Evolutionary conservation across 176 grass and related monocot species (phyloP).

Genomic region (Eleusine indica): DNA sequence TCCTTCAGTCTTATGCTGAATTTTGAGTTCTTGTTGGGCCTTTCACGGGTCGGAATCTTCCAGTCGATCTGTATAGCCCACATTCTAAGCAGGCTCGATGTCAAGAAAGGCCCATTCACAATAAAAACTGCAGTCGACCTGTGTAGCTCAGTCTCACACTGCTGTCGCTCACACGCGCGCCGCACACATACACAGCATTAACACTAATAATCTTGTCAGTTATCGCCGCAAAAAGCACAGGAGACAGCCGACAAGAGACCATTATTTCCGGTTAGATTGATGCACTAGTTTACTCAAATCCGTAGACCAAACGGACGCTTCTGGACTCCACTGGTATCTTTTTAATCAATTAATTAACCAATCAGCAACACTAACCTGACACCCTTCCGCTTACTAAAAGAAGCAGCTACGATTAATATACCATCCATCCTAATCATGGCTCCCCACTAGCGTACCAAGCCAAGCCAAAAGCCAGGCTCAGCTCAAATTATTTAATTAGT

Average conservation of each 20-base stretch:
- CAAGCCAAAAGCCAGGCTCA: neutral
- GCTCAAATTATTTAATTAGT: neutral
- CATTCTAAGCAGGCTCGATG: neutral
- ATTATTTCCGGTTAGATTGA: conserved; percentile 14
- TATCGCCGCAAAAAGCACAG: neutral
- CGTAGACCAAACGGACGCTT: conserved; percentile 9
- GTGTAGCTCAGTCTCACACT: too few relatives aligned
- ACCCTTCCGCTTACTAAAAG: neutral
- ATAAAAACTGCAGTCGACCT: neutral
- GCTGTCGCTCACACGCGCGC: neutral
- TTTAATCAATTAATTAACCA: neutral
- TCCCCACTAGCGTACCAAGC: neutral
- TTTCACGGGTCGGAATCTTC: neutral
- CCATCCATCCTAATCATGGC: conserved; percentile 21
- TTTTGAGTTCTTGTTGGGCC: neutral
- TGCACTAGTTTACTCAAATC: neutral
- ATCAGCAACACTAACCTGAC: neutral
- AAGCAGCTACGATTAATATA: neutral
- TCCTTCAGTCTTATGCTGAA: too few relatives aligned
- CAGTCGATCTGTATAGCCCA: neutral
- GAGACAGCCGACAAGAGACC: neutral
- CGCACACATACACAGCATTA: neutral
- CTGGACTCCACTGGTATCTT: conserved; percentile 21
- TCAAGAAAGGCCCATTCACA: neutral
- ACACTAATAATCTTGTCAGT: neutral